Conservation (phyloP, 805 yeast genomes). For the Nakazawaea sp. region DNA sequence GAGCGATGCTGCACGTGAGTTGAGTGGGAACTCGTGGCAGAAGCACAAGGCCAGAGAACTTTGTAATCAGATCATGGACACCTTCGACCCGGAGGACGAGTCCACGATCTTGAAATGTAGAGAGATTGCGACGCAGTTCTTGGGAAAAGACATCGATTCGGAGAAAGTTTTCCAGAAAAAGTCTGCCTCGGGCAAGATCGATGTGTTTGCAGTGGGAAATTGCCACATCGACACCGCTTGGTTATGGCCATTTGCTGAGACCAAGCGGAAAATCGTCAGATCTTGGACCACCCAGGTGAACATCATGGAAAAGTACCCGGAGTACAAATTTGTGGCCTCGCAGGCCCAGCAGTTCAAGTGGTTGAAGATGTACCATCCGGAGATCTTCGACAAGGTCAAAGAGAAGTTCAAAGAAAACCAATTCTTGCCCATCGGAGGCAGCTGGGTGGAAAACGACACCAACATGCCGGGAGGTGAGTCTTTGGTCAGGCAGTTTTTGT, state of each 20-base stretch:
- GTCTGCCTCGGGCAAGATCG: constrained; percentile 30
- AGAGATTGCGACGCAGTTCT: constrained; percentile 48
- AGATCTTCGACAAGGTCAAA: constrained; percentile 55
- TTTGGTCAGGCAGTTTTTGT: constrained; percentile 75
- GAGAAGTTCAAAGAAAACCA: constrained; percentile 63
- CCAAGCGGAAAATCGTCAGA: constrained; percentile 85
- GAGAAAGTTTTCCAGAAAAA: constrained; percentile 52
- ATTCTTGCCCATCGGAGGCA: constrained; percentile 90
- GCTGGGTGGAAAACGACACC: constrained; percentile 98
- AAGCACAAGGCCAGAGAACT: constrained; percentile 75
- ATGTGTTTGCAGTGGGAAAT: constrained; percentile 84
- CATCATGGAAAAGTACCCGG: constrained; percentile 82
- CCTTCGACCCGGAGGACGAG: constrained; percentile 68
- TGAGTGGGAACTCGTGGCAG: constrained; percentile 70
- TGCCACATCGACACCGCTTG: constrained; percentile 98
- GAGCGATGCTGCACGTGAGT: constrained; percentile 87
- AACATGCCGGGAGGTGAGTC: constrained; percentile 95
- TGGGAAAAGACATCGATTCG: constrained; percentile 63
- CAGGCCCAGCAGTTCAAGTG: constrained; percentile 96
- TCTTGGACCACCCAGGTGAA: constrained; percentile 94
- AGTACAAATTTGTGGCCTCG: constrained; percentile 88
- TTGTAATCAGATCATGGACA: constrained; percentile 78
- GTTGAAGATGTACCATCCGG: constrained; percentile 85
- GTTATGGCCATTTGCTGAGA: constrained; percentile 99
- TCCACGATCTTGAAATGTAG: constrained; percentile 57